phyloP scores from a whole-genome alignment of 2,329 filamentous ascomycete genomes.

The Fusarium sp. region DNA sequence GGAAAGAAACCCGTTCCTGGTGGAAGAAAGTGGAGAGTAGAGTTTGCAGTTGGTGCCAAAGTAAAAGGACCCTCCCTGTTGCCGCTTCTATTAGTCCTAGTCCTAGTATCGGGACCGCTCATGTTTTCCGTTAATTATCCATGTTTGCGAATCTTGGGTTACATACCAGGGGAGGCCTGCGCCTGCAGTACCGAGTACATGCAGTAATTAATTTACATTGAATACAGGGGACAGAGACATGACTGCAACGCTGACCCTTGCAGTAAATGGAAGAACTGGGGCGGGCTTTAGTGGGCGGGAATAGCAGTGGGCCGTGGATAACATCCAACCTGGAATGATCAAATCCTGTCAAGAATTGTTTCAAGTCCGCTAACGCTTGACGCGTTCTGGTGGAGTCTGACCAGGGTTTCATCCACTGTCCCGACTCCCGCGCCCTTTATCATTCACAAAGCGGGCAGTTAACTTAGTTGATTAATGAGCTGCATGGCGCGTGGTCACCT shows the following conservation, averaged over 20 bases:
- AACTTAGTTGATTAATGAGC: too few relatives aligned
- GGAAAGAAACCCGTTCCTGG: conserved; percentile 38
- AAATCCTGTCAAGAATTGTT: conserved; percentile 14
- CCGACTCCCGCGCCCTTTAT: too few relatives aligned
- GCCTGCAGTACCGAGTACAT: not conserved
- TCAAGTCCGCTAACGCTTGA: conserved; percentile 11
- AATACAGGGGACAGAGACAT: not conserved
- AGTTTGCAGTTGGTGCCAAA: conserved; percentile 25
- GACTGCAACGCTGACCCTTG: conserved; percentile 11
- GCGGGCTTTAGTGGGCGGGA: conserved; percentile 28
- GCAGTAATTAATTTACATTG: too few relatives aligned
- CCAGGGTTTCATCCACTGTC: not conserved
- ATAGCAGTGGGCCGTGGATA: conserved; percentile 8
- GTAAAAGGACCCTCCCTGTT: conserved; percentile 19
- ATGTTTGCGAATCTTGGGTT: conserved; percentile 1
- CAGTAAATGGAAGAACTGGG: conserved; percentile 12
- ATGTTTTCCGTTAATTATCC: conserved; percentile 22
- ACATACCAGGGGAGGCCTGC: too few relatives aligned
- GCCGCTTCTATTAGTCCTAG: not conserved
- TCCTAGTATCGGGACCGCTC: conserved; percentile 11
- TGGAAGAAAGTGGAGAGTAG: conserved; percentile 38
- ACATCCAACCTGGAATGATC: conserved; percentile 21
- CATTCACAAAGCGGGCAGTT: too few relatives aligned
- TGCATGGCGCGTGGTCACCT: not conserved
- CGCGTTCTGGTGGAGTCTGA: conserved; percentile 14